Percentiles rank a stretch among this genome's conserved stretches.
phyloP scores from a whole-genome alignment of 176 grass and related monocot genomes.

The Melocanna baccifera region DNA sequence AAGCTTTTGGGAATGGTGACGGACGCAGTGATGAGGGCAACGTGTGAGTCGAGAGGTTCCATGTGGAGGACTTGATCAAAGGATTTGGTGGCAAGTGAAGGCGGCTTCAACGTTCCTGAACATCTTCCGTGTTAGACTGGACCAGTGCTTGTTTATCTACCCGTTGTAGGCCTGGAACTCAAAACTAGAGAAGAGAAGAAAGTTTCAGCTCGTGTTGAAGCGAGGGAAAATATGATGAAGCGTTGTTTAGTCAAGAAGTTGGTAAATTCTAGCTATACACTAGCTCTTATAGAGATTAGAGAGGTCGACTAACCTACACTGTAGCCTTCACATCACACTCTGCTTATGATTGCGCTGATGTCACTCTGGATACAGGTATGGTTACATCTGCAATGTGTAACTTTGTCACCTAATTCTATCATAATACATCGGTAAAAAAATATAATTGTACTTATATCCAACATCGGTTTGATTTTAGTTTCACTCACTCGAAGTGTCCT shows the following conservation, averaged over 20 bases:
- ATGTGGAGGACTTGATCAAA: slow-evolving; percentile 29
- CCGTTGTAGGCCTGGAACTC: neutral
- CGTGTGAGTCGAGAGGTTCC: slow-evolving; percentile 30
- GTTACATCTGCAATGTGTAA: neutral
- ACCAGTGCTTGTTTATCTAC: slow-evolving; percentile 12
- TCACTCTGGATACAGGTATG: neutral
- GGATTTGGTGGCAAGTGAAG: slow-evolving; percentile 25
- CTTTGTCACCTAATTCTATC: neutral
- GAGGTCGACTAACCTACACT: neutral
- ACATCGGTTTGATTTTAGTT: too few species aligned
- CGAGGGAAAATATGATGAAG: neutral
- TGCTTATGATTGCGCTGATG: neutral
- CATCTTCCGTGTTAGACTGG: slow-evolving; percentile 2
- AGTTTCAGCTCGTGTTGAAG: neutral
- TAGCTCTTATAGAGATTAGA: neutral
- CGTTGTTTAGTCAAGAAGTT: neutral
- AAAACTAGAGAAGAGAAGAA: neutral
- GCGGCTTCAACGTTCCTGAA: slow-evolving; percentile 14
- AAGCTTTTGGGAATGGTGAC: slow-evolving; percentile 15
- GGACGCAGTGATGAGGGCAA: slow-evolving; percentile 18
- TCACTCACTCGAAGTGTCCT: too few species aligned
- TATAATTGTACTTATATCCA: too few species aligned
- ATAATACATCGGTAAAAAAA: neutral
- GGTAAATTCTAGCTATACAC: neutral
- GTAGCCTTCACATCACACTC: too few species aligned